Evolutionary conservation across 495 filamentous ascomycete species (phyloP).

Genomic region (Geoglossum glabrum): DNA sequence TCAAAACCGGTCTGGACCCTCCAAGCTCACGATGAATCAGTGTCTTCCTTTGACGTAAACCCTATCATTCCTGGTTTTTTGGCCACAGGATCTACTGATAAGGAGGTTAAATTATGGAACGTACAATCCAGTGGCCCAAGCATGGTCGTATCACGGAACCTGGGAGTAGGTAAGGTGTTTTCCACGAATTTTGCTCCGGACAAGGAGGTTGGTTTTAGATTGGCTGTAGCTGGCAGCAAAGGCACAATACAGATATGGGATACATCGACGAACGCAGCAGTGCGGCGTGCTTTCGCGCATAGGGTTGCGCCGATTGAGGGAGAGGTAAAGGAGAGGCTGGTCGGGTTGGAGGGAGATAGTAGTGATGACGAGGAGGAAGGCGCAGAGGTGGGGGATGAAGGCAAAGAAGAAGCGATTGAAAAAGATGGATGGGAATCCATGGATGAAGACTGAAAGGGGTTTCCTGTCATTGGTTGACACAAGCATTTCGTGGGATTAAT

Average conservation of each 20-base stretch:
- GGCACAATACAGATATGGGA: constrained; percentile 91
- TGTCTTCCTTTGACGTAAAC: constrained; percentile 94
- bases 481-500: too few relatives aligned
- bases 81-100: constrained; percentile 80
- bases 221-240: constrained; percentile 90
- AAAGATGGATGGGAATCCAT: constrained; percentile 17
- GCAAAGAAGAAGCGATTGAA: constrained; percentile 20
- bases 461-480: too few relatives aligned
- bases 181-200: constrained; percentile 79
- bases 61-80: constrained; percentile 74
- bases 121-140: constrained; percentile 51
- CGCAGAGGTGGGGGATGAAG: constrained; percentile 25
- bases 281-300: constrained; percentile 68
- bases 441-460: constrained; percentile 32
- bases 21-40: constrained; percentile 81
- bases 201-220: constrained; percentile 65
- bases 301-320: constrained; percentile 37
- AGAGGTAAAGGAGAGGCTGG: constrained; percentile 55
- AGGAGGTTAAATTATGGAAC: constrained; percentile 93
- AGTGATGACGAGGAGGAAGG: constrained; percentile 37
- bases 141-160: constrained; percentile 77
- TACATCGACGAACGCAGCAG: constrained; percentile 78
- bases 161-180: constrained; percentile 90
- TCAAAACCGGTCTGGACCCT: constrained; percentile 81
- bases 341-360: constrained; percentile 44